These are phyloP conservation scores for Bisporella sp. DNA, from an alignment of 2,329 filamentous ascomycete genomes.

Conservation along the genomic window DNA sequence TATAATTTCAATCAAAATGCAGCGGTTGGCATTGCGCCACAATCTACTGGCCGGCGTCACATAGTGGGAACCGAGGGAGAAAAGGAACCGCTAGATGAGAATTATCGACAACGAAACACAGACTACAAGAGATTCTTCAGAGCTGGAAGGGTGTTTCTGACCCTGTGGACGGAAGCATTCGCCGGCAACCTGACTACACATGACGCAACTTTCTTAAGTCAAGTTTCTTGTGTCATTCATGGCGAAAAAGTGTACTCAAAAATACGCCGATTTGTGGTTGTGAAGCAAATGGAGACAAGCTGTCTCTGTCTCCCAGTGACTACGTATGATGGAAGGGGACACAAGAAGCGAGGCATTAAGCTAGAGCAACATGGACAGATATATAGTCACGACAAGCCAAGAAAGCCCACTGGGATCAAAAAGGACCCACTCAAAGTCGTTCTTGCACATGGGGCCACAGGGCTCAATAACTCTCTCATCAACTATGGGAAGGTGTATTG, in stretches of 20 bases:
- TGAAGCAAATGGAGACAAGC: slow-evolving; percentile 7
- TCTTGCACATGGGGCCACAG: slow-evolving; percentile 5
- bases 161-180: slow-evolving; percentile 15
- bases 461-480: slow-evolving; percentile 11
- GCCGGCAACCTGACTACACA: too few species aligned
- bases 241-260: slow-evolving; percentile 14
- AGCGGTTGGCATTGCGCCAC: too few species aligned
- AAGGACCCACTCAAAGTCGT: slow-evolving; percentile 11
- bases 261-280: slow-evolving; percentile 19
- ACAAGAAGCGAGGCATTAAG: slow-evolving; percentile 15
- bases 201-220: slow-evolving; percentile 9
- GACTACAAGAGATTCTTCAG: slow-evolving; percentile 17
- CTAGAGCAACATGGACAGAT: slow-evolving; percentile 17
- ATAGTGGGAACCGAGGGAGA: too few species aligned
- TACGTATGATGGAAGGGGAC: slow-evolving; percentile 8
- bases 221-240: slow-evolving; percentile 4
- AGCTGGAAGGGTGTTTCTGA: slow-evolving; percentile 18
- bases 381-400: slow-evolving; percentile 10
- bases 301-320: slow-evolving; percentile 17
- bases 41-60: too few species aligned
- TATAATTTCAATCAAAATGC: too few species aligned
- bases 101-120: slow-evolving; percentile 10
- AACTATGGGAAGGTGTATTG: slow-evolving; percentile 17
- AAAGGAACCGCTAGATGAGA: too few species aligned
- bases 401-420: slow-evolving; percentile 4